Evolutionary conservation across 1,284 basidiomycete species (phyloP), one percentile per base, ranked within the genome.

Genomic region (Leccinum colubrinum): DNA sequence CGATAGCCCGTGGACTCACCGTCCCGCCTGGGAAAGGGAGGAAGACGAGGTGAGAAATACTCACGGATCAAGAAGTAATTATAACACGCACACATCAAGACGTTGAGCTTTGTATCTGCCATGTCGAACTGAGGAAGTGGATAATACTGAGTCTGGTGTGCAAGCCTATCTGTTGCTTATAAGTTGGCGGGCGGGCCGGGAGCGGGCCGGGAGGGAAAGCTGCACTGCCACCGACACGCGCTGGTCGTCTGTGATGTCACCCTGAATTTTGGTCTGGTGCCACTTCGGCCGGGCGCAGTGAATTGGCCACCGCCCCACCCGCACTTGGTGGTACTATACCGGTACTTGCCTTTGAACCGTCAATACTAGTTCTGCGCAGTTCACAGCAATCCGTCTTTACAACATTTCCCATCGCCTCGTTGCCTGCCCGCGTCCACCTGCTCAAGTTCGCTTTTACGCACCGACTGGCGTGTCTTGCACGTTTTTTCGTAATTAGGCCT

Each of bases 31-130:
- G 27, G 22, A 14, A 46, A 15, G 9, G 6, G 25, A 27, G 15
- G 17, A 7, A 43, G n/a, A 3, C 12, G 68, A 55, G 65, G 64
- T 12, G 15, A 9, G 37, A 27, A 51, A 35, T 15, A 39, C 50
- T 53, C 37, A 62, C 20, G 43, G 3, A 30, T 56, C 22, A 14
- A 46, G 1, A 15, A 48, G 43, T 17, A 46, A 7, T 22, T 2
- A 4, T 15, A 14, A 50, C 52, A 72, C 83, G 66, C 74, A 90
- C 89, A 91, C 90, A 91, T 91, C 46, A 91, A 75, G n/a, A 87
- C 82, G 69, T 88, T 88, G 39, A 90, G 67, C 72, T 85, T 88
- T 58, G 76, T 66, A 20, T 76, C 69, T 33, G 76, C 68, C 81
- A 84, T 84, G 63, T 37, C 66, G 59, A 46, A 27, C 27, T 17